Percentiles rank a stretch among this genome's conserved stretches.
phyloP scores from a whole-genome alignment of 257 asterid genomes.

The Ehretia macrophylla region DNA sequence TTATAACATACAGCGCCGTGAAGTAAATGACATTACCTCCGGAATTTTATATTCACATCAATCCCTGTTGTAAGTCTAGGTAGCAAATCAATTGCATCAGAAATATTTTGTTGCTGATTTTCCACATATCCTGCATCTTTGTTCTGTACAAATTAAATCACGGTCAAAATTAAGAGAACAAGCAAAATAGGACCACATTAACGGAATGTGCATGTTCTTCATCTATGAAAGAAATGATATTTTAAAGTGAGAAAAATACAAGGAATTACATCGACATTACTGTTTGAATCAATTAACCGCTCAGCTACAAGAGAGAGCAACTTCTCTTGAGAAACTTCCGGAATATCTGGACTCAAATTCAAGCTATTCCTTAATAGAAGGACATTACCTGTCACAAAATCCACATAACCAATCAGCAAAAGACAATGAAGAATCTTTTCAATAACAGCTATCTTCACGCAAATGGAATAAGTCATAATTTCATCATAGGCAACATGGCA shows the following conservation, averaged over 20 bases:
- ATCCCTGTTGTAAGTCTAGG: constrained; percentile 96
- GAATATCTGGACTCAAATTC: constrained; percentile 76
- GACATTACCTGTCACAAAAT: constrained; percentile 58
- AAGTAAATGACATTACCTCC: constrained; percentile 44
- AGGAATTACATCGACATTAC: constrained; percentile 44
- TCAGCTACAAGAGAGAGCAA: constrained; percentile 89
- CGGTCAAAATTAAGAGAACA: too few relatives aligned
- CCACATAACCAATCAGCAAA: constrained; percentile 11
- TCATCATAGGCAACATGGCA: too few relatives aligned
- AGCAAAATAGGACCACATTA: too few relatives aligned
- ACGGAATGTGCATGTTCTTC: too few relatives aligned
- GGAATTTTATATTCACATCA: constrained; percentile 86
- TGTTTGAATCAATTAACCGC: constrained; percentile 77
- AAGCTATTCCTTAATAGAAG: constrained; percentile 72
- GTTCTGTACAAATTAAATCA: constrained; percentile 34
- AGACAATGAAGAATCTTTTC: neutral
- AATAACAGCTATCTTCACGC: too few relatives aligned
- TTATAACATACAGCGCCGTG: constrained; percentile 3
- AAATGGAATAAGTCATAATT: too few relatives aligned
- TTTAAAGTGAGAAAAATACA: constrained; percentile 1
- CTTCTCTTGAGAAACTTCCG: constrained; percentile 90
- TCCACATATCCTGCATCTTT: constrained; percentile 71
- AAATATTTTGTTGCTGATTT: constrained; percentile 86
- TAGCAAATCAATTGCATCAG: constrained; percentile 93
- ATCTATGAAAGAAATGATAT: neutral